Base-by-base conservation (phyloP, 768 basidiomycete genomes). In the Cystobasidium tubakii region DNA sequence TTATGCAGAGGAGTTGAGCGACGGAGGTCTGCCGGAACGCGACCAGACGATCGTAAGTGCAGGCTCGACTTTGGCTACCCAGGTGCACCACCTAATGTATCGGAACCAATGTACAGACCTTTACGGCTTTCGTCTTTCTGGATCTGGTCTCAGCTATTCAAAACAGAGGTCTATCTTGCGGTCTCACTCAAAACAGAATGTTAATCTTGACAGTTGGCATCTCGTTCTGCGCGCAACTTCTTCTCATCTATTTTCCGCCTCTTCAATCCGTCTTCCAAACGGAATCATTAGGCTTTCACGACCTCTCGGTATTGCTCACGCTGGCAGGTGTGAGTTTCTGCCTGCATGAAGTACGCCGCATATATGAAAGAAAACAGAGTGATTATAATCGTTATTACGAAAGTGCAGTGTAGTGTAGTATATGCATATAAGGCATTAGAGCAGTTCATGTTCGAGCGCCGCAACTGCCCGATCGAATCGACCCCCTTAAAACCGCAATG, bases 241-340 rank as follows among this genome's bases (percentile, higher is more conserved):
- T 86, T 29, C 84, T 97, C 75, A 86, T 98, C 72, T 98, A 98
- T 79, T 85, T 97, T 66, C 90, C 93, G 0, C 84, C 92, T 77
- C 87, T 96, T 86, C 95, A 98, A 81, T 84, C 85, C 63, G 84
- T 97, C 66, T 98, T 97, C 86, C 93, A 97, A 83, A 97, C 95
- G 31, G 91, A 89, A 75, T 88, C 91, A 15, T 83, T 98, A 17
- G 83, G 84, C 36, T 65, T 83, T 43, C 81, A 85, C 63, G 95
- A 98, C 81, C 76, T 98, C 75, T 82, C 83, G 15, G 86, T 88
- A 34, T 84, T 98, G 1, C 80, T 97, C 29, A 81, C 83, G 15
- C 83, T 96, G 60, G 92, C 86, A 0, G 86, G 79, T 6, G 83
- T 84, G 7, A 90, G 90, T 62, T 85, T 90, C 77, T 79, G 78